Conservation (phyloP, 352 stramenopile genomes). For the Phytophthora sp. region DNA sequence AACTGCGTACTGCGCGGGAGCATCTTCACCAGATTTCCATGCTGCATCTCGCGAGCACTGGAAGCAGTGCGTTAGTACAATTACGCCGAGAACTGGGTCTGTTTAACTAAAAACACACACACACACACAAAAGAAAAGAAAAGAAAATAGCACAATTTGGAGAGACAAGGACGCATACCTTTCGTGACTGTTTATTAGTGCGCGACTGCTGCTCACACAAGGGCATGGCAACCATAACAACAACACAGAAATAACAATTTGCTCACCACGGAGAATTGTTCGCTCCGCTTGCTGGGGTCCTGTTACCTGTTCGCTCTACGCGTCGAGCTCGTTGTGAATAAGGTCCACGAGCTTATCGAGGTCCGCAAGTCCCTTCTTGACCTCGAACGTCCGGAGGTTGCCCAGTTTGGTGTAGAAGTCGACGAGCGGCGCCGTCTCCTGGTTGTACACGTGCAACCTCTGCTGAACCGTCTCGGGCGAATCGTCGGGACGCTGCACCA, state of each 20-base stretch:
- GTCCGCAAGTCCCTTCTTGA: conserved; percentile 86
- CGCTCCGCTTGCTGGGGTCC: background rate
- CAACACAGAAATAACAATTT: conserved; percentile 5
- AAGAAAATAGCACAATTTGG: too few relatives aligned
- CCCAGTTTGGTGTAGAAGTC: conserved; percentile 87
- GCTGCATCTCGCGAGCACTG: conserved; percentile 28
- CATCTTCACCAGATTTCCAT: conserved; percentile 30
- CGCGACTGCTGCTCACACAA: conserved; percentile 11
- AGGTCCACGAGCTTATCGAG: conserved; percentile 77
- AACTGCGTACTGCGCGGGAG: conserved; percentile 6
- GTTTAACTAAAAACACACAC: conserved; percentile 11
- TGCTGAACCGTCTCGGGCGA: conserved; percentile 80
- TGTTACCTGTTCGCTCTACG: conserved; percentile 35
- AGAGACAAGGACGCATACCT: conserved; percentile 19
- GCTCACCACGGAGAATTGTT: conserved; percentile 6
- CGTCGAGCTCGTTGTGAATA: conserved; percentile 65
- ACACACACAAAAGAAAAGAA: conserved; percentile 14
- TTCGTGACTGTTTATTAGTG: conserved; percentile 23
- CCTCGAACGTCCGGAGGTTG: conserved; percentile 82
- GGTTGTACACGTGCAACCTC: conserved; percentile 88
- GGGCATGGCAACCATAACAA: conserved; percentile 23
- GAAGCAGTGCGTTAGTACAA: conserved; percentile 23
- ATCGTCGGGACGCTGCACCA: conserved; percentile 88
- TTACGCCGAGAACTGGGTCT: conserved; percentile 27
- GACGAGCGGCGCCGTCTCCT: conserved; percentile 87